Evolutionary conservation across 441 rosid species (phyloP), one percentile per base, ranked within the genome.

Genomic region (Isatis lusitanica): DNA sequence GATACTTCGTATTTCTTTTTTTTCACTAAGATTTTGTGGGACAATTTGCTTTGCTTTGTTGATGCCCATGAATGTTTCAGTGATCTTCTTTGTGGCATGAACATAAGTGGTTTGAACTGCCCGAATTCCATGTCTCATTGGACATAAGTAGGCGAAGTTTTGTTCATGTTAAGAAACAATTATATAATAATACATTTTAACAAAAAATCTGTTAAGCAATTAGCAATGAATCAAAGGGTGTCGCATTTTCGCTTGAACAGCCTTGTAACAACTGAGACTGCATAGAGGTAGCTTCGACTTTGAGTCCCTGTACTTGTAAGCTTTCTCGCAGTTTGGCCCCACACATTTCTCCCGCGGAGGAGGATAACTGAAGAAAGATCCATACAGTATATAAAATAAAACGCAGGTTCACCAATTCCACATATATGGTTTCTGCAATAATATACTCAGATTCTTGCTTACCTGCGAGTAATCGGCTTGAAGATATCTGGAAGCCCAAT

Each of bases 271-370:
- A 36, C 66, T 70, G 40, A 89, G 89, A 66, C 94, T 89, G 70
- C 94, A 89, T 3, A 89, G 64, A 12, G 92, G 94, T 62, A 87
- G 89, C 80, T 85, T 89, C 17, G 90, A 85, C 76, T 86, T 85
- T 13, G 92, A 86, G 77, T 89, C 92, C 17, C 90, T 79, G 47
- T 89, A 89, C 83, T 82, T 89, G 83, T 84, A 89, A 4, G 82
- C 77, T 53, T 86, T 86, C 65, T 83, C 83, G 81, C 94, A 89
- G 16, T 78, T 77, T 44, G 92, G 92, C 51, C 87, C 92, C 0
- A 85, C 92, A 42, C 94, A 89, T 63, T 79, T 89, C 69, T 89
- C 94, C 0, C 90, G 85, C 0, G 89, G 87, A 7, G 89, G 89
- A 53, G 94, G 94, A 75, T 87, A 89, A 61, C 92, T 89, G 81